Evolutionary conservation across 805 yeast genomes (phyloP).

Genomic region (Wickerhamiella alocasiicola): DNA sequence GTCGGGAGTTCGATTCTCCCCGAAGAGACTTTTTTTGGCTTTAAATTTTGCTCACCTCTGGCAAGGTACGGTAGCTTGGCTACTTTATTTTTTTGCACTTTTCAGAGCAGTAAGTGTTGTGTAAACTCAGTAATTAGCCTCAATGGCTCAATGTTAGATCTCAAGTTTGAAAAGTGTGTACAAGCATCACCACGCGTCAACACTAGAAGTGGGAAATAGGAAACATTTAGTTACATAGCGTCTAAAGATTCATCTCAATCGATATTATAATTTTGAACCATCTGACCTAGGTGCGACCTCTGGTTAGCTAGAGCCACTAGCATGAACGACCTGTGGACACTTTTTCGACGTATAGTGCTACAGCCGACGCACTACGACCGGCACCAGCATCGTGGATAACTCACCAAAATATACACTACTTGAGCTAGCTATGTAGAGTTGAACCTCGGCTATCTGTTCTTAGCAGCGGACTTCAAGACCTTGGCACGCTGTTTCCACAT

Average conservation of each 20-base stretch:
- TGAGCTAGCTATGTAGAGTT: neutral
- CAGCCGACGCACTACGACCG: neutral
- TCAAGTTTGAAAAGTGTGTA: too few relatives aligned
- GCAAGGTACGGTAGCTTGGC: neutral
- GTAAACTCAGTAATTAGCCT: too few relatives aligned
- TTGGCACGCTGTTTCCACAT: conserved; percentile 83
- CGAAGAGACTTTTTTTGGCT: conserved; percentile 7
- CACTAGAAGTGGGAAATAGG: too few relatives aligned
- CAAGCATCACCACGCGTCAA: too few relatives aligned
- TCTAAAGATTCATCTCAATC: too few relatives aligned
- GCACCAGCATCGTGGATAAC: neutral
- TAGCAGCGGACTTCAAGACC: conserved; percentile 29
- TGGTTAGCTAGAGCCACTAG: neutral
- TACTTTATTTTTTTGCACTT: neutral
- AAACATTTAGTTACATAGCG: too few relatives aligned
- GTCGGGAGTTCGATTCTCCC: conserved; percentile 13
- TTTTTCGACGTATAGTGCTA: too few relatives aligned
- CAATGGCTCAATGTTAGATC: neutral
- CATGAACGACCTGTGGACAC: too few relatives aligned
- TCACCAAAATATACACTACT: neutral
- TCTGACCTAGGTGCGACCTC: too few relatives aligned
- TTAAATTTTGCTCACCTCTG: neutral
- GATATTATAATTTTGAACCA: too few relatives aligned
- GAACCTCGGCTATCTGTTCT: neutral
- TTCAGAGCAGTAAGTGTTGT: neutral